Conservation (phyloP, 2,329 filamentous ascomycete species). For the Penicillium sclerotigenum region DNA sequence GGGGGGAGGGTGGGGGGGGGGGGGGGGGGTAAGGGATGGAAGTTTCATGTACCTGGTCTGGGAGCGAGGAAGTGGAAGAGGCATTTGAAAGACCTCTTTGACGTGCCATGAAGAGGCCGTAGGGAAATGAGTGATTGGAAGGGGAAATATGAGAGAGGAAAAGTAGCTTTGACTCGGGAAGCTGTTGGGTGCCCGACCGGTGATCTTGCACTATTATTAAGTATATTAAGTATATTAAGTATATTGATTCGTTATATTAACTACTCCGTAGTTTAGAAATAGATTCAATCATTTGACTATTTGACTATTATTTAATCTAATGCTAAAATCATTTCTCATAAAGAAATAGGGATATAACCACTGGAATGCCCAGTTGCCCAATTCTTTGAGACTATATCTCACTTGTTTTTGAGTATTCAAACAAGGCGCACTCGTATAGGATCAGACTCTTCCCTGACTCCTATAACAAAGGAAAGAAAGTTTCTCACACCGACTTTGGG, state of each 20-base stretch:
- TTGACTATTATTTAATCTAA: too few relatives aligned
- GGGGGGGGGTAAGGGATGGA: background rate
- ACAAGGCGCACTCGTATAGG: background rate
- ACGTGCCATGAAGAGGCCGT: constrained; percentile 34
- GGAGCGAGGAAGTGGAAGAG: constrained; percentile 38
- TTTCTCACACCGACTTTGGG: too few relatives aligned
- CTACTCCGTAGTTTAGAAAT: too few relatives aligned
- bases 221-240: too few relatives aligned
- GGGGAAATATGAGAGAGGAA: background rate
- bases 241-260: too few relatives aligned
- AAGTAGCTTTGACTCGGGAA: background rate
- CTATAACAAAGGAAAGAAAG: background rate
- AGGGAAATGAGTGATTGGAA: background rate
- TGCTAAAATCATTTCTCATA: too few relatives aligned
- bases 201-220: background rate
- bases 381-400: too few relatives aligned
- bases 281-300: too few relatives aligned
- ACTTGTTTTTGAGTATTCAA: too few relatives aligned
- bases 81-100: constrained; percentile 40
- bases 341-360: too few relatives aligned
- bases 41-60: constrained; percentile 36
- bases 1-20: too few relatives aligned
- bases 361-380: too few relatives aligned
- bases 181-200: constrained; percentile 2
- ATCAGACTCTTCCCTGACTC: background rate